Percentiles rank a stretch among this genome's conserved stretches.
Evolutionary conservation across 148 eudicot species (phyloP).

Genomic region (Pharnaceum exiguum): DNA sequence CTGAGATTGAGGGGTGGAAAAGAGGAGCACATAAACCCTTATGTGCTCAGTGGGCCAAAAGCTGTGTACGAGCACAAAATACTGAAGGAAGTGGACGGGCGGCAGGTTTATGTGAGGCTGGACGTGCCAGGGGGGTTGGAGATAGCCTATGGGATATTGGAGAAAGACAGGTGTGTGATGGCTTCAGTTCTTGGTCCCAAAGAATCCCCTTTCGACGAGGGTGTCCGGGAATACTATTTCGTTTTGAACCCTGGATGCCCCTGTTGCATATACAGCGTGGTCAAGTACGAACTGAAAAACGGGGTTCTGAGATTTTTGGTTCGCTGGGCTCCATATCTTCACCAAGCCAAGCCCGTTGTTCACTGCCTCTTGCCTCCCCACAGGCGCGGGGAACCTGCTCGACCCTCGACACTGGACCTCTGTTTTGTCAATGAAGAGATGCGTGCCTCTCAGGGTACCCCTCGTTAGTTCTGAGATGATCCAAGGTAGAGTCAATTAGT

Average conservation of each 20-base stretch:
- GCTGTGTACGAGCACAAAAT: neutral
- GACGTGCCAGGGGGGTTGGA: conserved; percentile 5
- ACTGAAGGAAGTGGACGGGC: neutral
- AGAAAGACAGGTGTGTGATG: no score
- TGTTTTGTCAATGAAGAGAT: no score
- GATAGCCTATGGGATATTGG: no score
- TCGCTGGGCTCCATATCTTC: neutral
- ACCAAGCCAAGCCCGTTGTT: neutral
- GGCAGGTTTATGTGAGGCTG: neutral
- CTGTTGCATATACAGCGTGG: neutral
- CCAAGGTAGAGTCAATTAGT: no score
- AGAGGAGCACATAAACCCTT: neutral
- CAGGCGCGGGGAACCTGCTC: no score
- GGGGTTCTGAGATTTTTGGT: conserved; percentile 5
- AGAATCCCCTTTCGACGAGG: neutral
- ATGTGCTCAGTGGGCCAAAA: neutral
- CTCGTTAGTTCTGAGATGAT: no score
- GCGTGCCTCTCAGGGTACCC: no score
- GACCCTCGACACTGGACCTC: no score
- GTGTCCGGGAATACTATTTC: neutral
- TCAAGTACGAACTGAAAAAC: neutral
- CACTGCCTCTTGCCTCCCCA: neutral
- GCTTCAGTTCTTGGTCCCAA: neutral
- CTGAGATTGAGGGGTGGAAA: neutral
- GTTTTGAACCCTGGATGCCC: neutral